A percentile compares a stretch with the other conserved stretches of the same genome.
Evolutionary conservation across 192 early-diverging fungal genomes (phyloP).

Genomic region (Umbelopsis vinacea): DNA sequence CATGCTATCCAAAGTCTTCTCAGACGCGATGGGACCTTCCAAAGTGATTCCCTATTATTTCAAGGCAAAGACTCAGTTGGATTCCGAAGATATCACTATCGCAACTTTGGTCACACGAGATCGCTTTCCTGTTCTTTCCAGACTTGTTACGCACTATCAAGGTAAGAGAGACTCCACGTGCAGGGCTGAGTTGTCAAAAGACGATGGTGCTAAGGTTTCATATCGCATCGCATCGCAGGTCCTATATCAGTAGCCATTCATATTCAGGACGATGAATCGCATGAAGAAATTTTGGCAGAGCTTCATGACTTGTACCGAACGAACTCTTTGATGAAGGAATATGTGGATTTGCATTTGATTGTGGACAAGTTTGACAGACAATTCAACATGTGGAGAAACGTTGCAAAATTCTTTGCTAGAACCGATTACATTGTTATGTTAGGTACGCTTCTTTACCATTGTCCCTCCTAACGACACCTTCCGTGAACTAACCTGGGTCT

Average conservation of each 20-base stretch:
- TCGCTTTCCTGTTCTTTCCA: slow-evolving; percentile 51
- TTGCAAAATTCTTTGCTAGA: slow-evolving; percentile 63
- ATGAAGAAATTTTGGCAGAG: slow-evolving; percentile 48
- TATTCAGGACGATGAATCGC: slow-evolving; percentile 55
- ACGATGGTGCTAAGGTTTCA: not conserved
- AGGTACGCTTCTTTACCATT: slow-evolving; percentile 24
- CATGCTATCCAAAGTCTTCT: slow-evolving; percentile 56
- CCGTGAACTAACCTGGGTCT: too few relatives aligned
- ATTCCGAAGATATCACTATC: slow-evolving; percentile 57
- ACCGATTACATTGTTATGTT: slow-evolving; percentile 64
- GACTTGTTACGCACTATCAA: slow-evolving; percentile 52
- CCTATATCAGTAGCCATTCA: slow-evolving; percentile 65
- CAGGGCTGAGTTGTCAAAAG: slow-evolving; percentile 1
- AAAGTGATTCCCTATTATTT: slow-evolving; percentile 60
- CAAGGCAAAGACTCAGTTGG: slow-evolving; percentile 40
- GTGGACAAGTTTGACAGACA: slow-evolving; percentile 64
- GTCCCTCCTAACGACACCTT: too few relatives aligned
- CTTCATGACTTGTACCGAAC: slow-evolving; percentile 48
- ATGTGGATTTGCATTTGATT: slow-evolving; percentile 63
- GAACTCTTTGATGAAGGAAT: slow-evolving; percentile 51
- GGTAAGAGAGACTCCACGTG: slow-evolving; percentile 32
- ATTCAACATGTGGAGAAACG: slow-evolving; percentile 70
- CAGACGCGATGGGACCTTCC: slow-evolving; percentile 55
- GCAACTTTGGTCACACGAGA: slow-evolving; percentile 56
- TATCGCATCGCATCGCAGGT: too few relatives aligned